A percentile compares a stretch with the other conserved stretches of the same genome.
These are phyloP conservation scores for Saccharomycopsis capsularis DNA, from an alignment of 805 yeast genomes.

Conservation along the genomic window DNA sequence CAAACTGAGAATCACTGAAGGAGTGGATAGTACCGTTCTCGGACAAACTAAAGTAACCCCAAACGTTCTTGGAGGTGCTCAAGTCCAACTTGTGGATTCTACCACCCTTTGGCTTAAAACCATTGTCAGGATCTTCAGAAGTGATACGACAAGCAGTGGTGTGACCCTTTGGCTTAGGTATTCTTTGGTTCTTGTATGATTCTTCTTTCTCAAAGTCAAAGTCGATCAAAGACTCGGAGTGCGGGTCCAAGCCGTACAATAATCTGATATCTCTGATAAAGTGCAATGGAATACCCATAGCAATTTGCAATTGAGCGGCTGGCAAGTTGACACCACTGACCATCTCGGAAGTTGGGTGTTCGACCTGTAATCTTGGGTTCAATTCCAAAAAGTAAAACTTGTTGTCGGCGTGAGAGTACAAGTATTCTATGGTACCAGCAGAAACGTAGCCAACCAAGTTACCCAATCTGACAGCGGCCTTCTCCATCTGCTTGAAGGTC, in stretches of 20 bases:
- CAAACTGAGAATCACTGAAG: constrained; percentile 96
- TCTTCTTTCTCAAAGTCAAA: constrained; percentile 75
- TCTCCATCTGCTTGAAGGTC: constrained; percentile 88
- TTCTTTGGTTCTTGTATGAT: constrained; percentile 73
- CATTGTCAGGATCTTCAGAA: constrained; percentile 98
- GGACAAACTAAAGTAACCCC: constrained; percentile 99
- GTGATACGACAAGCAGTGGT: constrained; percentile 99
- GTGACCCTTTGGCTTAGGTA: constrained; percentile 95
- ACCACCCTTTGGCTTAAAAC: constrained; percentile 98
- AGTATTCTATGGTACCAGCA: constrained; percentile 98
- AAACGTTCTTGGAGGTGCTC: constrained; percentile 94
- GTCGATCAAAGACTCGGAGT: constrained; percentile 82
- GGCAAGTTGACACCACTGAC: constrained; percentile 97
- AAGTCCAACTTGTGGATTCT: constrained; percentile 91
- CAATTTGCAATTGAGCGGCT: constrained; percentile 96
- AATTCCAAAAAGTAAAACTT: constrained; percentile 94
- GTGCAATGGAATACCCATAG: constrained; percentile 99
- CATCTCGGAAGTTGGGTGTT: constrained; percentile 99
- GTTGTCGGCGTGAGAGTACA: constrained; percentile 89
- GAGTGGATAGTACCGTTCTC: constrained; percentile 97
- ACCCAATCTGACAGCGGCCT: constrained; percentile 96
- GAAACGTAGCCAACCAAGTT: constrained; percentile 95
- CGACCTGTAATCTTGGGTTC: constrained; percentile 98
- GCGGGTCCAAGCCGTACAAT: constrained; percentile 94
- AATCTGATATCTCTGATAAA: constrained; percentile 88